These are phyloP conservation scores for Cordyceps tenuipes DNA, from an alignment of 2,329 filamentous ascomycete species.

Conservation along the genomic window DNA sequence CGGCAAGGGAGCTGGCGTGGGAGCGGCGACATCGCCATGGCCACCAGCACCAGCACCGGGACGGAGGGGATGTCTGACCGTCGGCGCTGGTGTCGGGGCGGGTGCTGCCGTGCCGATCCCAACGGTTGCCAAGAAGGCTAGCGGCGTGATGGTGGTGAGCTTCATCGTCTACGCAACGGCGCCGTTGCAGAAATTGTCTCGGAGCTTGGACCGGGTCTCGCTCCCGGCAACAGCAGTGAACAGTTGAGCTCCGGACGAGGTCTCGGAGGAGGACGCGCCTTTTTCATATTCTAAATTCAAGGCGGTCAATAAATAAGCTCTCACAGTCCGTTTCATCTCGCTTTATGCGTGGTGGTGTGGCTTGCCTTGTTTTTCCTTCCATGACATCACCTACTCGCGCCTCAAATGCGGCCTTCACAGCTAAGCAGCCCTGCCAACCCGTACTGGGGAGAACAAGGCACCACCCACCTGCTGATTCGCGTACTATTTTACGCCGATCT, in stretches of 20 bases:
- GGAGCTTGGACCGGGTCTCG: not conserved
- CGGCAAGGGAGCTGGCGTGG: slow-evolving; percentile 16
- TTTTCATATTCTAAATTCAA: not conserved
- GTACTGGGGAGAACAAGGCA: not conserved
- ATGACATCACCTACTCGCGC: slow-evolving; percentile 6
- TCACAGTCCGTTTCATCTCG: not conserved
- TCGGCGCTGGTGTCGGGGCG: not conserved
- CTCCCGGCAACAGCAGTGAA: not conserved
- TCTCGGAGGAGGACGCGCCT: not conserved
- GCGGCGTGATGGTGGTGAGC: not conserved
- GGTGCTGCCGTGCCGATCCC: slow-evolving; percentile 8
- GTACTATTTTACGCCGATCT: not conserved
- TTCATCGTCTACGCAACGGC: not conserved
- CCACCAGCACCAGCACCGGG: not conserved
- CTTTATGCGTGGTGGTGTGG: not conserved
- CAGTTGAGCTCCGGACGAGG: not conserved
- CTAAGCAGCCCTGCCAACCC: not conserved
- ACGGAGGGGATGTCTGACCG: not conserved
- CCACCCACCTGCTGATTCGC: not conserved
- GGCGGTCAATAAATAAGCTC: not conserved
- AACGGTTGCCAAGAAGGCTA: slow-evolving; percentile 8
- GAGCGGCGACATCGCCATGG: not conserved
- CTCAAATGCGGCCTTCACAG: not conserved
- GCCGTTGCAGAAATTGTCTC: not conserved
- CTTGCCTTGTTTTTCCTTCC: not conserved